Conservation (phyloP, 257 asterid species). For the Cynanchum wilfordii region DNA sequence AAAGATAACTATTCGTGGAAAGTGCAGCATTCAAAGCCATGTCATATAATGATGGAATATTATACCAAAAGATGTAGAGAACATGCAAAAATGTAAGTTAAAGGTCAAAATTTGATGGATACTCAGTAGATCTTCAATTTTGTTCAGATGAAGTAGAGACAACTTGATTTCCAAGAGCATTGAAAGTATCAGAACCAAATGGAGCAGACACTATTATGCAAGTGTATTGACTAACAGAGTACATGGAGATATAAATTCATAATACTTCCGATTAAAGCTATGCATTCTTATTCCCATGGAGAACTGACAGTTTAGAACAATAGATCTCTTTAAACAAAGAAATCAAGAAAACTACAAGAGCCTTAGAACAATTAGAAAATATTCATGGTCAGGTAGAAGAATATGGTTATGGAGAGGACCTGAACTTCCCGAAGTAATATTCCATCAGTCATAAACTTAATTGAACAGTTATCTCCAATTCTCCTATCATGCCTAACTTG, state of each 20-base stretch:
- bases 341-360: not conserved
- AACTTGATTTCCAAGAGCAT: not conserved
- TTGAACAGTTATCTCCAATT: conserved; percentile 73
- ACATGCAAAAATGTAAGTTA: not conserved
- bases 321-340: not conserved
- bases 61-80: not conserved
- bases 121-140: not conserved
- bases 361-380: not conserved
- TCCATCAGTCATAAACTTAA: conserved; percentile 99
- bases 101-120: not conserved
- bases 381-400: not conserved
- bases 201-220: not conserved
- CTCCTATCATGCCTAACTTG: conserved; percentile 95
- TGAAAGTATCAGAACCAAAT: not conserved
- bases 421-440: conserved; percentile 95
- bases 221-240: not conserved
- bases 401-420: conserved; percentile 35
- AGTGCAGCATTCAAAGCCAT: not conserved
- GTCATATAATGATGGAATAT: not conserved
- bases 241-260: not conserved
- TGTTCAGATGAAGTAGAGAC: not conserved
- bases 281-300: not conserved
- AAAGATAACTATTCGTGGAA: not conserved
- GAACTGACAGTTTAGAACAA: not conserved
- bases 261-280: not conserved